These are phyloP conservation scores for Clarireedia sp. DNA, from an alignment of 2,329 filamentous ascomycete species.

Conservation along the genomic window DNA sequence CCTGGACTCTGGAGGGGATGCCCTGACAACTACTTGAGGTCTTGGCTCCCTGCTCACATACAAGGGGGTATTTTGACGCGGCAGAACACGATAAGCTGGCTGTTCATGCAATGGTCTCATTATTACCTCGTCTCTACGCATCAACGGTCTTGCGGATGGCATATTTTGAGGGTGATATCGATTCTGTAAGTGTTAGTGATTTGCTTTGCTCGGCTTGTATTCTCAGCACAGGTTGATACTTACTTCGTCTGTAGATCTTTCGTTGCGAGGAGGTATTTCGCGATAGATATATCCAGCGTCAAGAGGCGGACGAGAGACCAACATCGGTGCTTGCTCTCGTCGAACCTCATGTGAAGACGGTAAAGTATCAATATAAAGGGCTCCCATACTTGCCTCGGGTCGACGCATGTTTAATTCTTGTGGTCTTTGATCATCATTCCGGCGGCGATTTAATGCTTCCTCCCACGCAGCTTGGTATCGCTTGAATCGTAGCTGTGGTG, in stretches of 20 bases:
- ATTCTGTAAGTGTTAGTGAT: conserved; percentile 7
- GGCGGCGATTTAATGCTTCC: conserved; percentile 25
- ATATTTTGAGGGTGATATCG: conserved; percentile 16
- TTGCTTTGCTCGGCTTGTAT: neutral
- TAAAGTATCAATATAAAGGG: neutral
- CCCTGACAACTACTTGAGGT: conserved; percentile 26
- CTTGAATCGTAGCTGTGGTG: conserved; percentile 26
- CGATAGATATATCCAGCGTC: neutral
- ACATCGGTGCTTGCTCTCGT: neutral
- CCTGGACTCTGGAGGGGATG: conserved; percentile 20
- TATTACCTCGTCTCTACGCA: conserved; percentile 23
- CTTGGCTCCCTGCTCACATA: conserved; percentile 16
- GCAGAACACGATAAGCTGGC: conserved; percentile 16
- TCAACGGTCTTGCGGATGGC: conserved; percentile 7
- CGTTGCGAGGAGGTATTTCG: neutral
- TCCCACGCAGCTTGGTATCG: conserved; percentile 31
- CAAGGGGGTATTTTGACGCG: conserved; percentile 12
- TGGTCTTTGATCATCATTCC: conserved; percentile 5
- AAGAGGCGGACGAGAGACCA: neutral
- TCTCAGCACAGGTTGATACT: neutral
- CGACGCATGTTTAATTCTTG: neutral
- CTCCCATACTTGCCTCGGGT: conserved; percentile 10
- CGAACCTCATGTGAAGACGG: neutral
- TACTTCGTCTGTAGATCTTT: conserved; percentile 3
- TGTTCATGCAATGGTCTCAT: conserved; percentile 21